Base-by-base conservation (phyloP, 2,329 filamentous ascomycete species). In the Dothideomycetidae sp. region DNA sequence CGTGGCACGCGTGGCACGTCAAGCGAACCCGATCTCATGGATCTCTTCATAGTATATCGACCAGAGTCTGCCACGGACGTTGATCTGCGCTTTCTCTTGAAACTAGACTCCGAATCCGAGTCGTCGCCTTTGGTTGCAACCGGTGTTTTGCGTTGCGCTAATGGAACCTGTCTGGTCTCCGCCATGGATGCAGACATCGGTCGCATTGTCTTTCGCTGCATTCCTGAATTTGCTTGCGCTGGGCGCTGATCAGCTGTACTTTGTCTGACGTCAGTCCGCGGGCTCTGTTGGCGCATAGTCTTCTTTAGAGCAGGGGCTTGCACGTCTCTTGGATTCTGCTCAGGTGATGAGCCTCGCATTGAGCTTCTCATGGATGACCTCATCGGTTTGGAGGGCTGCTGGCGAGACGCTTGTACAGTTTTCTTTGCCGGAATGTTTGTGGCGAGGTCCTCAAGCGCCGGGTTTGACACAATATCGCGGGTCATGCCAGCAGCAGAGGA, bases 61-160 rank as follows among this genome's bases (percentile, higher is more conserved):
- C 62, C 61, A 0, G 66, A 66, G 30, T 65, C 57, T 29, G 58
- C 58, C 3, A 44, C 38, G 1, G 49, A 36, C 40, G 46, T 40
- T 5, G 4, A 56, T 53, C 36, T 61, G 53, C 26, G 68, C 60
- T 43, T 69, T 30, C 64, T 58, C 51, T 73, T 79, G 62, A 93
- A 93, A 53, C 83, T 93, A 58, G 81, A 93, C 14, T 58, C 63
- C 3, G 64, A 67, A 23, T 62, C 62, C 42, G 53, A 56, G 34
- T 65, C 62, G 33, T 61, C 55, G n/a, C 57, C 53, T 5, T 43
- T 39, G 29, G 45, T 50, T 5, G 49, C 45, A 16, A 32, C 14
- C 1, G 42, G 34, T 4, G 46, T 26, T n/a, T 18, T 36, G 5
- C 23, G 21, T 19, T 31, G 17, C 11, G 33, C 11, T 11, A 16